Evolutionary conservation across 179 eudicot species (phyloP).

Genomic region (Nepenthes alata): DNA sequence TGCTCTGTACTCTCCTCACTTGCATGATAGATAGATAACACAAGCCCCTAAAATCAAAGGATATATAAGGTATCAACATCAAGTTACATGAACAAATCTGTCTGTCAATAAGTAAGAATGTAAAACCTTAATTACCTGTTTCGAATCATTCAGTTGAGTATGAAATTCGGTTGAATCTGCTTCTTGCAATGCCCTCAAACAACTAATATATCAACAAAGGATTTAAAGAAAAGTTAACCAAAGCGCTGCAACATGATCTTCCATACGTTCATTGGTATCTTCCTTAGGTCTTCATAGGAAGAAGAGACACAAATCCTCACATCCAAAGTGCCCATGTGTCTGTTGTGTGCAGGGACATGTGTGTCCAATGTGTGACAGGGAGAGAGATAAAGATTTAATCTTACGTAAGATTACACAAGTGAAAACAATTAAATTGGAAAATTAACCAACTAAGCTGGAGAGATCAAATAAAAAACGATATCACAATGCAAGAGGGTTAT

Average conservation of each 20-base stretch:
- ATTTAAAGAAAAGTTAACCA: background rate
- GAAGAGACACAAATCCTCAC: no score
- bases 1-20: conserved; percentile 84
- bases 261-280: no score
- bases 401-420: no score
- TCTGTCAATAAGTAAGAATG: background rate
- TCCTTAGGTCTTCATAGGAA: no score
- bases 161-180: conserved; percentile 64
- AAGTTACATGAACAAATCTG: background rate
- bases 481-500: no score
- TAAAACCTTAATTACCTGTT: conserved; percentile 47
- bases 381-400: no score
- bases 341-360: no score
- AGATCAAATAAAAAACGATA: no score
- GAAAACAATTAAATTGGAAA: no score
- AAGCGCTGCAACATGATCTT: background rate
- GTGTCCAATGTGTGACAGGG: no score
- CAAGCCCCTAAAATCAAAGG: conserved; percentile 48
- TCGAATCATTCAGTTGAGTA: conserved; percentile 44
- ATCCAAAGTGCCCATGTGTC: no score
- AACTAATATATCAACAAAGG: conserved; percentile 22
- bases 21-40: conserved; percentile 57
- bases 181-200: conserved; percentile 82
- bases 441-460: no score
- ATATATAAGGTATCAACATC: conserved; percentile 6